phyloP scores from a whole-genome alignment of 1,139 yeast species.

The Kazachstania sp. region DNA sequence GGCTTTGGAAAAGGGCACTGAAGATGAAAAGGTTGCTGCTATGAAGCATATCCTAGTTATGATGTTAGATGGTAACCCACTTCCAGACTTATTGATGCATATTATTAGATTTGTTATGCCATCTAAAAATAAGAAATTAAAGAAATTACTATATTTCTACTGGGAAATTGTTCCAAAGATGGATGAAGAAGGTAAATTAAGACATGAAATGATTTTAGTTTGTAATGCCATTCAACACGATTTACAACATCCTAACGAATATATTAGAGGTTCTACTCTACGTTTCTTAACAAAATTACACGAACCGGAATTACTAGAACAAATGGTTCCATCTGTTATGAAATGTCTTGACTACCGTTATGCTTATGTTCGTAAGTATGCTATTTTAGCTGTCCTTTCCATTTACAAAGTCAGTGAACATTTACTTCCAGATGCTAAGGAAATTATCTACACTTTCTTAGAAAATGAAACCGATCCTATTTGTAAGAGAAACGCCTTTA shows the following conservation, averaged over 20 bases:
- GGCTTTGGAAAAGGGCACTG: conserved; percentile 81
- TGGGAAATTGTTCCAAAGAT: conserved; percentile 98
- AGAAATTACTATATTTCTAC: conserved; percentile 86
- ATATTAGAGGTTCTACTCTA: conserved; percentile 88
- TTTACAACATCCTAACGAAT: conserved; percentile 96
- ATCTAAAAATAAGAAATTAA: conserved; percentile 79
- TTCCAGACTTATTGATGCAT: conserved; percentile 96
- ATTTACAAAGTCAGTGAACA: conserved; percentile 77
- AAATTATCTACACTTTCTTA: conserved; percentile 64
- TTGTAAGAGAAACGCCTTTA: conserved; percentile 92
- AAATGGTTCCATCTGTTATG: conserved; percentile 87
- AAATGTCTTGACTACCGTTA: conserved; percentile 92
- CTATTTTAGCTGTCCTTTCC: conserved; percentile 82
- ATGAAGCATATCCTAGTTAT: conserved; percentile 82
- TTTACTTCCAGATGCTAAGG: conserved; percentile 91
- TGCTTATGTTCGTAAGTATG: conserved; percentile 96
- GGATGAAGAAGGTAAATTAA: conserved; percentile 80
- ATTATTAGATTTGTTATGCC: conserved; percentile 97
- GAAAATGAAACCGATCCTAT: conserved; percentile 83
- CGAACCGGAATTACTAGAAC: conserved; percentile 91
- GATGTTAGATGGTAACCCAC: conserved; percentile 86
- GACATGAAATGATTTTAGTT: conserved; percentile 97
- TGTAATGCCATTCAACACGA: conserved; percentile 98
- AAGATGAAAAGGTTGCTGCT: conserved; percentile 77
- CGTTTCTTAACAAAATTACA: conserved; percentile 83